Evolutionary conservation across 2,329 filamentous ascomycete species (phyloP), one percentile per base, ranked within the genome.

Genomic region (Calonectria pauciramosa): DNA sequence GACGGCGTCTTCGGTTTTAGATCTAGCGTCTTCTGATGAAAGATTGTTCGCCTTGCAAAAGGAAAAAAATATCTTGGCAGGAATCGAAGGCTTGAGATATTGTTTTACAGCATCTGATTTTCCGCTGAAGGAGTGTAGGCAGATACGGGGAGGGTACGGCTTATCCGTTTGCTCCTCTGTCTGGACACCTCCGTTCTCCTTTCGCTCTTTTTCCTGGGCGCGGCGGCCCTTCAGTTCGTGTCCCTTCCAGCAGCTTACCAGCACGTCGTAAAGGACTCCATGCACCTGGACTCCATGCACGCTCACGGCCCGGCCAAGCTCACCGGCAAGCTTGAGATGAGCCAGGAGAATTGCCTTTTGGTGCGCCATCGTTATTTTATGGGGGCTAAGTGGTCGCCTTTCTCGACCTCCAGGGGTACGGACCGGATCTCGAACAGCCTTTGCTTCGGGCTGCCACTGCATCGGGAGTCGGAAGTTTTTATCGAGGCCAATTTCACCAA

Each of bases 81-180:
- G 96, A 6, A 96, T 91, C 0, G 90, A 89, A 1, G 91, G 90
- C 68, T 94, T 90, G 30, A 94, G 86, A 79, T 97, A 98, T 82
- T 95, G 95, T 76, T 91, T 93, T 23, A 97, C 86, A 6, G 93
- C 90, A 49, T 96, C 93, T 6, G 91, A 88, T 3, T 93, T 91
- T 0, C 95, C 96, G 32, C 94, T 96, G 83, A 95, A 98, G 0
- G 96, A 98, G 83, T 98, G 96, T 73, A 98, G 90, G 81, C 96
- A 98, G 79, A 98, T 93, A 5, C 95, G 89, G 0, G 95, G 95
- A 4, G 96, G 95, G 79, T 93, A 98, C 0, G 0, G 94, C 0
- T 80, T 79, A 0, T 0, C 2, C 0, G 26, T 1, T 0, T 23
- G 16, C 0, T 34, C 4, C 90, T 54, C 87, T 89, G 9, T 9